These are phyloP conservation scores for Taphrina confusa DNA, from an alignment of 1,139 yeast genomes.

Conservation along the genomic window DNA sequence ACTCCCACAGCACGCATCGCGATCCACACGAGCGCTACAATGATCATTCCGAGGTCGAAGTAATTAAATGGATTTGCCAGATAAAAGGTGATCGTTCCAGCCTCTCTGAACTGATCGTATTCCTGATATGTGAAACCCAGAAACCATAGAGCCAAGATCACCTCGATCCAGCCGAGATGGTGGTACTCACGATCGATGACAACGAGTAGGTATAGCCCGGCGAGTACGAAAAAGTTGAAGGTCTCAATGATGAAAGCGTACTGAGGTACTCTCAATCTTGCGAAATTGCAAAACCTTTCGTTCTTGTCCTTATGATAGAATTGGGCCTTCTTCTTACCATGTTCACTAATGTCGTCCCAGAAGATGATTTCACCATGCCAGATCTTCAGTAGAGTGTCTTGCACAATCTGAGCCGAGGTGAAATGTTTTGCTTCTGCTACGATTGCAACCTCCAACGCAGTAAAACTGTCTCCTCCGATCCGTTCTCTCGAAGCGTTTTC, in stretches of 20 bases:
- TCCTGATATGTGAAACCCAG: conserved; percentile 46
- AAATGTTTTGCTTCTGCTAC: conserved; percentile 43
- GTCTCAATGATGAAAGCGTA: conserved; percentile 45
- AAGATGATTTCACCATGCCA: conserved; percentile 47
- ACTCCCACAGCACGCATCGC: conserved; percentile 41
- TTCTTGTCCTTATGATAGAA: conserved; percentile 39
- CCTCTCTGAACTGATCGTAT: conserved; percentile 45
- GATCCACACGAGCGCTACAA: conserved; percentile 43
- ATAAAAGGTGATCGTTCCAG: conserved; percentile 44
- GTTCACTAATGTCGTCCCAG: conserved; percentile 45
- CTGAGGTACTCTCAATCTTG: conserved; percentile 46
- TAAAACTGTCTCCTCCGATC: conserved; percentile 36
- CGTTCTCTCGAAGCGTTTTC: background rate
- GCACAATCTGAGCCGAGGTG: conserved; percentile 43
- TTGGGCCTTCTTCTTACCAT: conserved; percentile 42
- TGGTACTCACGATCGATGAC: conserved; percentile 36
- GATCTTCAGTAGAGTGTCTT: conserved; percentile 43
- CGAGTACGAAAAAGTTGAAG: conserved; percentile 44
- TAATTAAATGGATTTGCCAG: conserved; percentile 45
- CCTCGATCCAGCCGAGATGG: conserved; percentile 40
- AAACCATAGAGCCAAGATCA: conserved; percentile 45
- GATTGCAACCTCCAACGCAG: conserved; percentile 45
- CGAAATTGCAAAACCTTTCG: conserved; percentile 42
- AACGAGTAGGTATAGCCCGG: conserved; percentile 44
- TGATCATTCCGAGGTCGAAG: conserved; percentile 44